These are phyloP conservation scores for Eutrema japonicum DNA, from an alignment of 345 rosid species.

Conservation along the genomic window DNA sequence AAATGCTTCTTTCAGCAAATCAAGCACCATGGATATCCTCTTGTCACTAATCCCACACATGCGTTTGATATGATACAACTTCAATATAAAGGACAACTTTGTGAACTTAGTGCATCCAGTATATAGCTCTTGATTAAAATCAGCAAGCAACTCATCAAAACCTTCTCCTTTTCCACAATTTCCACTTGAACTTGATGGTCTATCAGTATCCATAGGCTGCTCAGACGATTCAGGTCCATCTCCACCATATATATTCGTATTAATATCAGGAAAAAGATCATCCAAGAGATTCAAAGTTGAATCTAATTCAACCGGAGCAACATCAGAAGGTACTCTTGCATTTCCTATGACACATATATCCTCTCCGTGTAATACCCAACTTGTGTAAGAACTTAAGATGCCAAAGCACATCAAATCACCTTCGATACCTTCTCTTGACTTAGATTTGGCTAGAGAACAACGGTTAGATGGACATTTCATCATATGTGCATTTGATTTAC, in stretches of 20 bases:
- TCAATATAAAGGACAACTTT: slow-evolving; percentile 8
- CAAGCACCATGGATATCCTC: slow-evolving; percentile 14
- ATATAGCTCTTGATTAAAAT: too few species aligned
- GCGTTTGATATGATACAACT: slow-evolving; percentile 9
- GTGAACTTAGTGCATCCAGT: background rate
- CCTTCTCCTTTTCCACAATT: too few species aligned
- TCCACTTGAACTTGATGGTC: too few species aligned
- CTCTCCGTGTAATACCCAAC: background rate
- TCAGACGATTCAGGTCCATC: too few species aligned
- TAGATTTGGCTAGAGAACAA: background rate
- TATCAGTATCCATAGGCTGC: too few species aligned
- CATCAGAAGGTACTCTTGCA: background rate
- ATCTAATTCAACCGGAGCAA: background rate
- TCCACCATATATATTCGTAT: too few species aligned
- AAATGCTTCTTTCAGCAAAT: slow-evolving; percentile 18
- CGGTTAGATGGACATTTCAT: background rate
- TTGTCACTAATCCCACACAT: slow-evolving; percentile 7
- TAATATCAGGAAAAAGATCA: slow-evolving; percentile 14
- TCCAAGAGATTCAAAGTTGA: slow-evolving; percentile 5
- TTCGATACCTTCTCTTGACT: slow-evolving; percentile 1
- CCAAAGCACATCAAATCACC: background rate
- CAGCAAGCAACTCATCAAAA: too few species aligned
- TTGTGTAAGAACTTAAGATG: background rate
- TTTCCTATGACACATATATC: background rate
- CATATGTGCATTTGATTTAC: background rate